A percentile compares a stretch with the other conserved stretches of the same genome.
Evolutionary conservation across 2,329 filamentous ascomycete genomes (phyloP).

Genomic region (Alternaria angustiovoidea): DNA sequence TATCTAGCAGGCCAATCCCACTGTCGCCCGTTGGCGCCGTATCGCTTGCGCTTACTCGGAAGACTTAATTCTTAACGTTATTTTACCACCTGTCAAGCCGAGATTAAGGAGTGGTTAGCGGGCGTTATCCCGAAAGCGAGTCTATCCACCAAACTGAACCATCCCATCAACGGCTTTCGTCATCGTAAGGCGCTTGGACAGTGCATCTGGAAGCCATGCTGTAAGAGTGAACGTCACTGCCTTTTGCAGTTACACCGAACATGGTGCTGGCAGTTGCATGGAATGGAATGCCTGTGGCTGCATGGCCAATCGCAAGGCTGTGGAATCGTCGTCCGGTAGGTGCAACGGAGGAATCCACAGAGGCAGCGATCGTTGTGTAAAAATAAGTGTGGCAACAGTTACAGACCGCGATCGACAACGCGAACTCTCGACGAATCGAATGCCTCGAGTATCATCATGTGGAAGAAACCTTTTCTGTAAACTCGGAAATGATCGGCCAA

Average conservation of each 20-base stretch:
- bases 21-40: conserved; percentile 44
- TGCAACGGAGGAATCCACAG: conserved; percentile 26
- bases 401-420: conserved; percentile 23
- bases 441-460: conserved; percentile 40
- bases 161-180: conserved; percentile 27
- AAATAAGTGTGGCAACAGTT: conserved; percentile 46
- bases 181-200: conserved; percentile 26
- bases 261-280: conserved; percentile 17
- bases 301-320: conserved; percentile 23
- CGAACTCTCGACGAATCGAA: conserved; percentile 29
- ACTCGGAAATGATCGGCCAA: conserved; percentile 28
- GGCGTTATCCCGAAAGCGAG: conserved; percentile 35
- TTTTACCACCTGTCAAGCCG: conserved; percentile 39
- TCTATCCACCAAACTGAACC: conserved; percentile 17
- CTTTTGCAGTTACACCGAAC: conserved; percentile 17
- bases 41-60: conserved; percentile 43
- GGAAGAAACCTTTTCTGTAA: conserved; percentile 24
- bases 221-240: conserved; percentile 4
- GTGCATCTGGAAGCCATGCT: conserved; percentile 24
- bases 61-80: conserved; percentile 27
- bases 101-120: conserved; percentile 50
- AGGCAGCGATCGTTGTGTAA: conserved; percentile 26
- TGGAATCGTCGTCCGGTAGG: conserved; percentile 21
- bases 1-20: conserved; percentile 39
- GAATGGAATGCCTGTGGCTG: conserved; percentile 11